Conservation (phyloP, 331 rosid genomes). For the Saraca asoca region DNA sequence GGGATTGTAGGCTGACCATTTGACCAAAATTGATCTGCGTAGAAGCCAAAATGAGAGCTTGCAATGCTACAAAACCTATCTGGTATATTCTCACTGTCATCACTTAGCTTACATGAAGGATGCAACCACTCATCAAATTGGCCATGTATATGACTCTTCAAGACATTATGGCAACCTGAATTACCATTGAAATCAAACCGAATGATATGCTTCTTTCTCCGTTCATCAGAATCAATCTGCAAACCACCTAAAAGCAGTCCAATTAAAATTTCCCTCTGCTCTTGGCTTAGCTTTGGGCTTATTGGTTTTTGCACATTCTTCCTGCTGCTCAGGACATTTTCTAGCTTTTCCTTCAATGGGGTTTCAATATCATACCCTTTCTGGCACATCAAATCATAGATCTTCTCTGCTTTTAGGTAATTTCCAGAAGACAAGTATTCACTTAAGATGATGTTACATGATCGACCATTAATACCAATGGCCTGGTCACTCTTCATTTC, state of each 20-base stretch:
- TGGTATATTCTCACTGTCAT: conserved; percentile 54
- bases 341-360: conserved; percentile 69
- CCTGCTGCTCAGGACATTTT: conserved; percentile 69
- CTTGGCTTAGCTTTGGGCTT: conserved; percentile 76
- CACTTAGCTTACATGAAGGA: conserved; percentile 65
- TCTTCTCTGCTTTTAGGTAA: conserved; percentile 68
- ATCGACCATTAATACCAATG: conserved; percentile 70
- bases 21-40: conserved; percentile 91
- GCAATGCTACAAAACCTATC: conserved; percentile 60
- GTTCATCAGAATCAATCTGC: conserved; percentile 75
- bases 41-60: conserved; percentile 75
- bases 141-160: conserved; percentile 66
- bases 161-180: conserved; percentile 47
- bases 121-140: conserved; percentile 88
- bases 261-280: conserved; percentile 81
- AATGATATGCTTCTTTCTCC: conserved; percentile 63
- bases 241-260: conserved; percentile 89
- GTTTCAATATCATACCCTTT: conserved; percentile 73
- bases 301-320: conserved; percentile 53
- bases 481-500: conserved; percentile 54
- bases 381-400: conserved; percentile 74
- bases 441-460: conserved; percentile 78
- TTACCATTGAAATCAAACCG: conserved; percentile 63
- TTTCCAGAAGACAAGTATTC: conserved; percentile 74
- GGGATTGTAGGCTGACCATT: conserved; percentile 67